phyloP scores from a whole-genome alignment of 352 stramenopile species.

The Phytophthora cryptogea region DNA sequence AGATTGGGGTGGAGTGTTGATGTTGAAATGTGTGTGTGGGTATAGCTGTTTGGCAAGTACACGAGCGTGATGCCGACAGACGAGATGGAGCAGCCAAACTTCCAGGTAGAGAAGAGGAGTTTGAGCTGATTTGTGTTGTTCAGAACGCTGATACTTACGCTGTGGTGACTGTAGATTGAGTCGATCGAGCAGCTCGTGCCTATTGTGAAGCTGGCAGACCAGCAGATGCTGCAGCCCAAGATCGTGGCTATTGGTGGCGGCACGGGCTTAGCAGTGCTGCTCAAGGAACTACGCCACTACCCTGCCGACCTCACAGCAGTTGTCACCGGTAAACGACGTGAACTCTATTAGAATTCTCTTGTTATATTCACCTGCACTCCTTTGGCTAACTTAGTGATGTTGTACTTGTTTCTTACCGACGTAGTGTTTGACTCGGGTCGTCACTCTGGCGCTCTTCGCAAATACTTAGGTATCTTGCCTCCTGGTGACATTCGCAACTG shows the following conservation, averaged over 20 bases:
- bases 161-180: constrained; percentile 50
- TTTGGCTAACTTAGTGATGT: not conserved
- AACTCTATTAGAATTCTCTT: not conserved
- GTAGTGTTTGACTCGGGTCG: constrained; percentile 87
- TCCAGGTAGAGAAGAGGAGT: constrained; percentile 46
- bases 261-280: constrained; percentile 78
- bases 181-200: constrained; percentile 78
- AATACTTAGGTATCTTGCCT: constrained; percentile 82
- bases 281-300: constrained; percentile 86
- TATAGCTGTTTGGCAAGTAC: constrained; percentile 85
- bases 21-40: constrained; percentile 1
- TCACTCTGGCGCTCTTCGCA: constrained; percentile 80
- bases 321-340: constrained; percentile 57
- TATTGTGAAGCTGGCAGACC: constrained; percentile 76
- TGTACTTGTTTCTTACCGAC: not conserved
- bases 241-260: constrained; percentile 84
- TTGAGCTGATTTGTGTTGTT: not conserved
- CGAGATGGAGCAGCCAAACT: constrained; percentile 80
- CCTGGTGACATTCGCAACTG: constrained; percentile 88
- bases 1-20: constrained; percentile 3
- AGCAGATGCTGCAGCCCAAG: constrained; percentile 81
- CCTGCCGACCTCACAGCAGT: constrained; percentile 85
- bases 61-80: constrained; percentile 85
- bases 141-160: not conserved
- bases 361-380: not conserved